Percentiles rank a stretch among this genome's conserved stretches.
Conservation (phyloP, 1,284 basidiomycete genomes). For the Fomitiporia mediterranea region DNA sequence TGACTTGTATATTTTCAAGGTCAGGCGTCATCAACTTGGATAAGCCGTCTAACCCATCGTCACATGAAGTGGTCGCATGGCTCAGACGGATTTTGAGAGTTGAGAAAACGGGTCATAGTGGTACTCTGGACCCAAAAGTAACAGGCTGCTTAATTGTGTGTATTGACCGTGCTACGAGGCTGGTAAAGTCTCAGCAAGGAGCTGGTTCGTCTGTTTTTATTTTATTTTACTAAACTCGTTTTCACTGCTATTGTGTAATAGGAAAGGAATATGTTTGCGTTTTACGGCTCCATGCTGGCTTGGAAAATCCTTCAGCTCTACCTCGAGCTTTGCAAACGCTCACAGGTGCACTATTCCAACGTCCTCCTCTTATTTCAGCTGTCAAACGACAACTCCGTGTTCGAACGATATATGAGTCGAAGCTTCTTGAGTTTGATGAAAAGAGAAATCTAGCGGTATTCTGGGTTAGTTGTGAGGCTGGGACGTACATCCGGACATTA, state of each 20-base stretch:
- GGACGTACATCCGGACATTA: constrained; percentile 97
- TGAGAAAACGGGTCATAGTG: constrained; percentile 98
- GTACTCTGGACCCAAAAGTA: constrained; percentile 98
- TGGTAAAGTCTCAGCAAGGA: constrained; percentile 99
- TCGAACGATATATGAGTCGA: constrained; percentile 96
- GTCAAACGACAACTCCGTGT: constrained; percentile 99
- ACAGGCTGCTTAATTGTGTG: constrained; percentile 99
- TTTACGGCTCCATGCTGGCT: constrained; percentile 82
- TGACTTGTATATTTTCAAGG: constrained; percentile 38
- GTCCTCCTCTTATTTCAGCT: constrained; percentile 97
- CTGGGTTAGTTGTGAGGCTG: constrained; percentile 98
- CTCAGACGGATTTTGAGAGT: constrained; percentile 91
- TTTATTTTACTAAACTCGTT: not conserved
- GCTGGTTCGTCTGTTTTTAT: constrained; percentile 56
- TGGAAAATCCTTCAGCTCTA: constrained; percentile 81
- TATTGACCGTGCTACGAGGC: constrained; percentile 97
- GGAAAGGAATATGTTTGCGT: constrained; percentile 99
- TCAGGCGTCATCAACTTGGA: constrained; percentile 99
- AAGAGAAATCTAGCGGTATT: constrained; percentile 96
- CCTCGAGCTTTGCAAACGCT: constrained; percentile 94
- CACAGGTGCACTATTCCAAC: constrained; percentile 98
- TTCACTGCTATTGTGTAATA: constrained; percentile 28
- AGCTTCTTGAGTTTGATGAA: constrained; percentile 96
- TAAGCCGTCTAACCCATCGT: constrained; percentile 99
- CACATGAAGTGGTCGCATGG: constrained; percentile 99